Percentiles rank a stretch among this genome's conserved stretches.
Conservation (phyloP, 495 filamentous ascomycete species). For the Xylaria longipes region DNA sequence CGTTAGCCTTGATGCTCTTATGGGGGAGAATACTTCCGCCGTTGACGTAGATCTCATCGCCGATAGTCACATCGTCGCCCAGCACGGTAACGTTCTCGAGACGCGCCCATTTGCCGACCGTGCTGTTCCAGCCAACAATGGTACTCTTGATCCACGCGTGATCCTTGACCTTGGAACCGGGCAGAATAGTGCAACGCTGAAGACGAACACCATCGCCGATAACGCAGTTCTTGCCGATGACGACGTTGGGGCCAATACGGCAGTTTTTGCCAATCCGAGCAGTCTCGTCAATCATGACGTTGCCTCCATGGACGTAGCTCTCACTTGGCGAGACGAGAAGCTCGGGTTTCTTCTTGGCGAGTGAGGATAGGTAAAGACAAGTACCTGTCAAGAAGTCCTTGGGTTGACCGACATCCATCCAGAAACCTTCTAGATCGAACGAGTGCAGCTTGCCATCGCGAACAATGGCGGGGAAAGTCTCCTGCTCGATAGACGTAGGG, state of each 20-base stretch:
- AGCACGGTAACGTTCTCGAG: conserved; percentile 97
- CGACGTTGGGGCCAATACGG: conserved; percentile 97
- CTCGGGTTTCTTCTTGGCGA: conserved; percentile 91
- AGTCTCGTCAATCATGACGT: conserved; percentile 93
- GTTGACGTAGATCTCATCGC: conserved; percentile 98
- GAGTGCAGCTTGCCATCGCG: conserved; percentile 93
- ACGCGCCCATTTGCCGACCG: conserved; percentile 92
- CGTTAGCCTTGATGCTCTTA: conserved; percentile 98
- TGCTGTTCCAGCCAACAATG: conserved; percentile 99
- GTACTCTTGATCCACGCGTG: conserved; percentile 99
- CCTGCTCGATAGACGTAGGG: conserved; percentile 99
- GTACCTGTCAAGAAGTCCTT: conserved; percentile 98
- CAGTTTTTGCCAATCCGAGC: conserved; percentile 99
- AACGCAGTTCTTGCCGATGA: conserved; percentile 93
- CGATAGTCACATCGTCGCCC: conserved; percentile 98
- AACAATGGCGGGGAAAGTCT: conserved; percentile 96
- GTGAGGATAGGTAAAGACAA: conserved; percentile 93
- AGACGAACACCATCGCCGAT: conserved; percentile 94
- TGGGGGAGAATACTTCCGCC: conserved; percentile 95
- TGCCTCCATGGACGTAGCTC: conserved; percentile 90
- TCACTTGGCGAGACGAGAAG: conserved; percentile 76
- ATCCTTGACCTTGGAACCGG: conserved; percentile 94
- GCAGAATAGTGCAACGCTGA: conserved; percentile 90
- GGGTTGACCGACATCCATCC: conserved; percentile 99
- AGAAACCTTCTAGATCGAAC: conserved; percentile 98